Base-by-base conservation (phyloP, 2,329 filamentous ascomycete genomes). In the Aspergillus proliferans region DNA sequence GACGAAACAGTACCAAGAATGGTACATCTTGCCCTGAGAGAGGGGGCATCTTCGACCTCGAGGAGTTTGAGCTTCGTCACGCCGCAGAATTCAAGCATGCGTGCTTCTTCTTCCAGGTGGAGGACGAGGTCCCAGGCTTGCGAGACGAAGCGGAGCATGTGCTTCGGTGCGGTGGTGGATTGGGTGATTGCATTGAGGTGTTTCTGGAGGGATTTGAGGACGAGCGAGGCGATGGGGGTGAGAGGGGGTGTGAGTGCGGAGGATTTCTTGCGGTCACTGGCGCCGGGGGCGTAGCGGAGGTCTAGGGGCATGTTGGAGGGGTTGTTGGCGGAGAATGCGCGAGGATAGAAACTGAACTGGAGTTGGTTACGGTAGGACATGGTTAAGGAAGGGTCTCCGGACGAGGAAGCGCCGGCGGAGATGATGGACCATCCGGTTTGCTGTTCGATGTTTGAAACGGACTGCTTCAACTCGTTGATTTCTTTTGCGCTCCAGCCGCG, bases 401-500 rank as follows among this genome's bases (percentile, higher is more conserved):
- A 46, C 1, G 65, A 57, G 12, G 59, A 55, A 4, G 52, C 51
- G 21, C 62, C 62, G 19, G 69, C 72, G 2, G 69, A 68, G 18
- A 66, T 44, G 21, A 76, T 67, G 12, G 64, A 68, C 73, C 73
- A 76, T n/a, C 72, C 71, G 8, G 70, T 72, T 52, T 69, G 61
- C 22, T 58, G 54, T 55, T 75, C 70, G 33, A 75, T 61, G 3
- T 56, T 53, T 42, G 68, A 61, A 24, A 75, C 71, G 18, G 70
- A 69, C 41, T 55, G 67, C 78, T 91, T 90, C n/a, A 95, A 75
- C 36, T 76, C 74, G 54, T 80, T 80, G 54, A 97, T 88, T 69
- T 97, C 93, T 24, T 79, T 84, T 46, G 85, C 82, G 49, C 85
- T 92, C 85, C 91, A 96, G 36, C 92, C 91, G 47, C 91, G 83